Evolutionary conservation across 2,329 filamentous ascomycete species (phyloP).

Genomic region (Trichoderma sp.): DNA sequence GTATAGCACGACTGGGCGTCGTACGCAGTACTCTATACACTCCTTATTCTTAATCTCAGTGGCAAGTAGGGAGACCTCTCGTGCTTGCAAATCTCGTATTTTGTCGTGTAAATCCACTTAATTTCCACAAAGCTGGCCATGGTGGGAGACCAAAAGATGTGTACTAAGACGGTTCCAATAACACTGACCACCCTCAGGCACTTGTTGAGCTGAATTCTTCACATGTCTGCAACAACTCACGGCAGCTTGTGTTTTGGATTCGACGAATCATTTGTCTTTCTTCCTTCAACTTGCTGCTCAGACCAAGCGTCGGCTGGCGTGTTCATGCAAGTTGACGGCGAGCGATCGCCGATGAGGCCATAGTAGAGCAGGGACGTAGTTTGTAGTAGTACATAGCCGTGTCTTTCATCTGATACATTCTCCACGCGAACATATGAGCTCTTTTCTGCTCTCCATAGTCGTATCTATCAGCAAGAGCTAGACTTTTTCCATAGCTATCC

Average conservation of each 20-base stretch:
- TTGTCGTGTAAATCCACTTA: neutral
- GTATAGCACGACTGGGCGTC: neutral
- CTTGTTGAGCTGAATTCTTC: constrained; percentile 22
- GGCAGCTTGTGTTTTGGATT: neutral
- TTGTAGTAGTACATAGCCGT: neutral
- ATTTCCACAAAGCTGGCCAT: neutral
- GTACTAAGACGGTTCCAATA: neutral
- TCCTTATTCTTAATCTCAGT: neutral
- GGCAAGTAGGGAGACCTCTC: neutral
- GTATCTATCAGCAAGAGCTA: neutral
- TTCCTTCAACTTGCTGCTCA: neutral
- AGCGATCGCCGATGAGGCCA: neutral
- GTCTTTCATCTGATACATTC: neutral
- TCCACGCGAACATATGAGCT: neutral
- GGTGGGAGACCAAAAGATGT: neutral
- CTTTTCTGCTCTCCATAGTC: neutral
- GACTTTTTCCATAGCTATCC: too few species aligned
- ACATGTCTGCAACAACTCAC: constrained; percentile 6
- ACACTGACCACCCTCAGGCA: constrained; percentile 20
- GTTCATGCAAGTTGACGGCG: neutral
- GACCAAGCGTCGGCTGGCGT: neutral
- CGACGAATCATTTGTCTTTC: neutral
- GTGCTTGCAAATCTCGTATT: neutral
- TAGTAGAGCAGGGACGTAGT: neutral
- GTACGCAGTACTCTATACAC: neutral